Evolutionary conservation across 345 rosid genomes (phyloP).

Genomic region (Citrus unshiu): DNA sequence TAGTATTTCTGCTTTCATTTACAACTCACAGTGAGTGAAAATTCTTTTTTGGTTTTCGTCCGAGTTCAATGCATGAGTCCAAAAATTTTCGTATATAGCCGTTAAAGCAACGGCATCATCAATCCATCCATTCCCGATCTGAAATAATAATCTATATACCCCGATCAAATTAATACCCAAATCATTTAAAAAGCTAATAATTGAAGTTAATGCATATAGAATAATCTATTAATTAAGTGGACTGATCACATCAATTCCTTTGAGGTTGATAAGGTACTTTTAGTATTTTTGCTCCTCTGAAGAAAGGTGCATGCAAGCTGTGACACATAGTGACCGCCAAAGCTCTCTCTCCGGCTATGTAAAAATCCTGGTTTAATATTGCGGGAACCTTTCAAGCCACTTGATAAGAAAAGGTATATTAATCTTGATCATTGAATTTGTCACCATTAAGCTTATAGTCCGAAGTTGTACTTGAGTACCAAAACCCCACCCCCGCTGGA

Average conservation of each 20-base stretch:
- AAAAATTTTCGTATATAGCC: conserved; percentile 31
- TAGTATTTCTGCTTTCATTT: conserved; percentile 4
- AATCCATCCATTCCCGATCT: conserved; percentile 45
- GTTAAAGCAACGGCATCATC: conserved; percentile 16
- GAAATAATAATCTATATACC: not conserved
- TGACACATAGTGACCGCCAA: conserved; percentile 49
- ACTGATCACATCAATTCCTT: conserved; percentile 24
- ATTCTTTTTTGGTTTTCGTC: conserved; percentile 31
- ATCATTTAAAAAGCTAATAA: no score
- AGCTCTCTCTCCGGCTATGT: conserved; percentile 43
- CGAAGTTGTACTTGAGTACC: conserved; percentile 22
- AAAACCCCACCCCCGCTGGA: conserved; percentile 45
- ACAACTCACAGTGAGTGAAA: conserved; percentile 16
- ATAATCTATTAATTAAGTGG: not conserved
- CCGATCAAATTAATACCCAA: no score
- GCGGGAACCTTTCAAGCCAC: conserved; percentile 52
- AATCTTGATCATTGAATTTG: conserved; percentile 27
- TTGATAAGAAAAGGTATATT: conserved; percentile 37
- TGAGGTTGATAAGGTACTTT: conserved; percentile 34
- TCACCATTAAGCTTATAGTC: conserved; percentile 23
- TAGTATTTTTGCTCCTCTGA: conserved; percentile 21
- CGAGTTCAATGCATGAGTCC: conserved; percentile 45
- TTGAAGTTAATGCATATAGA: no score
- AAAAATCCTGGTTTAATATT: conserved; percentile 42
- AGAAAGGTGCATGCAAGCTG: conserved; percentile 28